Evolutionary conservation across 805 yeast species (phyloP).

Genomic region (Metschnikowia picachoensis): DNA sequence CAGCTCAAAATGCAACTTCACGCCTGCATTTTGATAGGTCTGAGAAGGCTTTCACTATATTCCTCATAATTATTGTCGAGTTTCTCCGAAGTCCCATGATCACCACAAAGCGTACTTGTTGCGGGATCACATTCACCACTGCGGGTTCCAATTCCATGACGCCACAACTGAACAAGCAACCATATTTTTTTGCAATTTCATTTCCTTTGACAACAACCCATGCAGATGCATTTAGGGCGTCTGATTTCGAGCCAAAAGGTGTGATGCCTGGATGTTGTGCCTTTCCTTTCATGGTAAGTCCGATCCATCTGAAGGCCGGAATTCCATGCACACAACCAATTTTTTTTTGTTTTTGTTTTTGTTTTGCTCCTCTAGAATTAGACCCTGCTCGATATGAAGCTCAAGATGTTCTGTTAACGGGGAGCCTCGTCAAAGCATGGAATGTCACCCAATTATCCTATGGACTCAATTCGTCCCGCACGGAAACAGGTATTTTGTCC

Average conservation of each 20-base stretch:
- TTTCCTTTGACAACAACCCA: slow-evolving; percentile 53
- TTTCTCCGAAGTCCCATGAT: slow-evolving; percentile 54
- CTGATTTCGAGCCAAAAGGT: slow-evolving; percentile 57
- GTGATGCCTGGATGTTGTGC: slow-evolving; percentile 77
- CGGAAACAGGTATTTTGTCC: slow-evolving; percentile 45
- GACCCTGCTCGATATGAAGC: slow-evolving; percentile 76
- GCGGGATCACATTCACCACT: slow-evolving; percentile 66
- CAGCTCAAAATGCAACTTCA: slow-evolving; percentile 35
- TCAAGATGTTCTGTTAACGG: slow-evolving; percentile 70
- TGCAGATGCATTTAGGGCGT: slow-evolving; percentile 57
- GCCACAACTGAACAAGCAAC: slow-evolving; percentile 59
- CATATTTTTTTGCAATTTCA: slow-evolving; percentile 48
- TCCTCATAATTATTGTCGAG: slow-evolving; percentile 36
- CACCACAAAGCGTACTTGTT: slow-evolving; percentile 52
- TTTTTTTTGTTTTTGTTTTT: too few species aligned
- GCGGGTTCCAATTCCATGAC: slow-evolving; percentile 54
- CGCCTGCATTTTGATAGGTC: slow-evolving; percentile 30
- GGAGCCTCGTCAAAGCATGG: slow-evolving; percentile 44
- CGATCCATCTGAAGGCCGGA: slow-evolving; percentile 64
- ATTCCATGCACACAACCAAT: slow-evolving; percentile 67
- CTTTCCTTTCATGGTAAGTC: slow-evolving; percentile 52
- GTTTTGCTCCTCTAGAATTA: slow-evolving; percentile 53
- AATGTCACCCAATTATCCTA: slow-evolving; percentile 56
- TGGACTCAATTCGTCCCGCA: slow-evolving; percentile 50
- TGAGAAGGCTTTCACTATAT: slow-evolving; percentile 33